Base-by-base conservation (phyloP, 2,329 filamentous ascomycete genomes). In the Grosmannia clavigera region DNA sequence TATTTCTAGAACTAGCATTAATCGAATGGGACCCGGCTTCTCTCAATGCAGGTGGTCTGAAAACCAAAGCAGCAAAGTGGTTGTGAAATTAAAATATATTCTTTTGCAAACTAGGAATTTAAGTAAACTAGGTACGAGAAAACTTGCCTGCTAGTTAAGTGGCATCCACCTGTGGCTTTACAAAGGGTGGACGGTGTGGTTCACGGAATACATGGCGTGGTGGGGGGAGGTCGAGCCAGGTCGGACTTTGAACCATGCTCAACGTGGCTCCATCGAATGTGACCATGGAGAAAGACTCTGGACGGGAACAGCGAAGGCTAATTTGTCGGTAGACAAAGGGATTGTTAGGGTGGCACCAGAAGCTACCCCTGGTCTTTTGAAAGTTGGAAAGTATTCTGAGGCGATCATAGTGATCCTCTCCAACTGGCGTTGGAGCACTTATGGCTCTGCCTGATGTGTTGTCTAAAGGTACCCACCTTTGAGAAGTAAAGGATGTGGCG, bases 191-290 rank as follows among this genome's bases (percentile, higher is more conserved):
- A 53, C 25, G 33, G 57, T 25, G 48, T 25, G n/a, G 51, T 46
- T 29, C 50, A 57, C 29, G 55, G 48, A 59, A 40, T 59, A 54
- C 38, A 60, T 52, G 57, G 35, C 22, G 29, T 58, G 60, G 61
- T 60, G 51, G 55, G 53, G 33, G 25, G 35, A 59, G 59, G 61
- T 52, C 52, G 53, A 63, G 66, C 58, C 65, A 64, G 65, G 63
- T 66, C 65, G 65, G 66, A 67, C 67, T 67, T 63, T 67, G 67
- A 69, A 65, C 65, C 66, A 61, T 66, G 66, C 65, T 68, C 70
- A 64, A 72, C 70, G 70, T 72, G 70, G 70, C 70, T 71, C 70
- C 70, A 68, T 64, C 65, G 55, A 60, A 57, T 65, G 61, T 61
- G 60, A 60, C 50, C 55, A 57, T 54, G 58, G 59, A 58, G 50